Conservation (phyloP, 2,329 filamentous ascomycete genomes). For the Fonsecaea multimorphosa region DNA sequence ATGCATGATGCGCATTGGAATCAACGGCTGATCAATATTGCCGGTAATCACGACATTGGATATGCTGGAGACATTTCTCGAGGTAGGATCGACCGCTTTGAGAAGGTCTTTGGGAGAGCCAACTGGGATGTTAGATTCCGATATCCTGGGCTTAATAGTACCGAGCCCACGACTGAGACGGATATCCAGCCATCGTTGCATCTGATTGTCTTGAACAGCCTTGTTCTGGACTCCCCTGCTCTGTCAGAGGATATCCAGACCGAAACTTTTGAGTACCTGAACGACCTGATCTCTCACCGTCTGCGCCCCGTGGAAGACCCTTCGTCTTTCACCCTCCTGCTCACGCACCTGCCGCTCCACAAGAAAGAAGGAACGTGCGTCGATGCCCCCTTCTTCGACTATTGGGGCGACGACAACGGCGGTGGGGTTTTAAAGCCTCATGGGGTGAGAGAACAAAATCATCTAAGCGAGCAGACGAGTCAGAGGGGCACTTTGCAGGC, state of each 20-base stretch:
- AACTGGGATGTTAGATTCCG: conserved; percentile 87
- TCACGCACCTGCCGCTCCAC: conserved; percentile 91
- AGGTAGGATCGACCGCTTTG: conserved; percentile 79
- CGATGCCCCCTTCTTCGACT: conserved; percentile 82
- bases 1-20: conserved; percentile 64
- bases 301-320: conserved; percentile 65
- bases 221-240: conserved; percentile 90
- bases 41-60: conserved; percentile 94
- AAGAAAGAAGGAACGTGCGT: conserved; percentile 83
- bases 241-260: conserved; percentile 70
- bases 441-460: conserved; percentile 83
- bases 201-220: conserved; percentile 84
- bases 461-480: conserved; percentile 75
- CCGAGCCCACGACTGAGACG: conserved; percentile 6
- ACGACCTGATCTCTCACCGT: conserved; percentile 63
- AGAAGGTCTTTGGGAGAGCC: conserved; percentile 79
- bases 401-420: conserved; percentile 67
- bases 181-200: conserved; percentile 66
- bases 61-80: conserved; percentile 89
- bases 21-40: conserved; percentile 83
- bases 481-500: conserved; percentile 76
- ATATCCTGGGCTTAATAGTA: conserved; percentile 50
- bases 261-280: conserved; percentile 75
- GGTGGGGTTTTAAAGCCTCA: conserved; percentile 47
- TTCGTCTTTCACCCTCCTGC: conserved; percentile 75